Evolutionary conservation across 257 asterid species (phyloP).

Genomic region (Rehmannia glutinosa): DNA sequence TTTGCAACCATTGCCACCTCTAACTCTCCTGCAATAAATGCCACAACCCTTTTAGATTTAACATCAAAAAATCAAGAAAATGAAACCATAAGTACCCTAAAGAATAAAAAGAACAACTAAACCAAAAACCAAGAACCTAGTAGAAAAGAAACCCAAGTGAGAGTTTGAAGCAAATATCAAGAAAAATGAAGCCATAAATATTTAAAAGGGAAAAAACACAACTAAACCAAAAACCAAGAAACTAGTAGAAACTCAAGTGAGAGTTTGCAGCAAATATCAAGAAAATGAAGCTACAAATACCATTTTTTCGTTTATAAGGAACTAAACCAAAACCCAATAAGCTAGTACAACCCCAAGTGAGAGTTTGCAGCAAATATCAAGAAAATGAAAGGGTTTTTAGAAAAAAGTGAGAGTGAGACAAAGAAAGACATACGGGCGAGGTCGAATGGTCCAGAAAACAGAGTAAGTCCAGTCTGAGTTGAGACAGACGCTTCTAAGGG

Average conservation of each 20-base stretch:
- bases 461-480: slow-evolving; percentile 99
- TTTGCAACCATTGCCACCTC: slow-evolving; percentile 98
- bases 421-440: slow-evolving; percentile 74
- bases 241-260: no score
- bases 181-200: no score
- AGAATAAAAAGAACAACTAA: background rate
- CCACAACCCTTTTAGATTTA: slow-evolving; percentile 8
- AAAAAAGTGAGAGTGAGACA: slow-evolving; percentile 6
- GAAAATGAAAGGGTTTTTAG: no score
- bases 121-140: background rate
- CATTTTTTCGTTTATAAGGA: no score
- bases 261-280: no score
- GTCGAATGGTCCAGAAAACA: slow-evolving; percentile 99
- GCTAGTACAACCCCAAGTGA: background rate
- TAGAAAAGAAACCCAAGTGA: background rate
- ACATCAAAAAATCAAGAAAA: background rate
- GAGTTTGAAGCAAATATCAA: background rate
- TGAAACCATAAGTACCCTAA: background rate
- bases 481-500: slow-evolving; percentile 92
- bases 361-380: background rate
- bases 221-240: no score
- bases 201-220: no score
- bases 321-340: background rate
- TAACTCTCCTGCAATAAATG: slow-evolving; percentile 67
- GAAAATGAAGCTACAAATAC: no score